Base-by-base conservation (phyloP, 208 protist genomes). In the Wallacemonas rigidus region DNA sequence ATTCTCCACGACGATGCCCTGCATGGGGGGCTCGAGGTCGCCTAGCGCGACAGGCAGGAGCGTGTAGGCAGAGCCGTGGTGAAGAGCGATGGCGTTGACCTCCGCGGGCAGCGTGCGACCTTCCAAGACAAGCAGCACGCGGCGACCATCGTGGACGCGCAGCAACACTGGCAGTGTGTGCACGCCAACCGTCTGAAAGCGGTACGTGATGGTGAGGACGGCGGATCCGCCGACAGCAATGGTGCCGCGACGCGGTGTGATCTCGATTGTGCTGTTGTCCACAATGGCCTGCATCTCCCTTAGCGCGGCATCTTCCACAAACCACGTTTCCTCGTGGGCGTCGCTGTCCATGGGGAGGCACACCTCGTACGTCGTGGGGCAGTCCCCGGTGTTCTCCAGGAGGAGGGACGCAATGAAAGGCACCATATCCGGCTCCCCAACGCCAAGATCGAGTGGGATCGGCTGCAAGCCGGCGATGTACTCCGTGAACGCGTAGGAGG, bases 11-110 rank as follows among this genome's bases (percentile, higher is more conserved):
- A 71, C 57, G 70, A 92, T 74, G 69, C 68, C 83, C 68, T 97
- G 93, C 81, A 95, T 73, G 58, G 91, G 93, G 68, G 93, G 92
- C 75, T 92, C 80, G 60, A 91, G 67, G 48, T 97, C 92, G 12
- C 95, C 95, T 8, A 98, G 82, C 2, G 92, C 88, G n/a, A 97
- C 89, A 11, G 95, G 88, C 36, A 85, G 75, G 43, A 98, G 75
- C 44, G 79, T 67, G 75, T 95, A 91, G 11, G 76, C 63, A 17
- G 71, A 67, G 41, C 73, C 65, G 72, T 89, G 87, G 50, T 90
- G 83, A 40, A 95, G 81, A 51, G 86, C 77, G n/a, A 98, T 62
- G 68, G 71, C 75, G 39, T 71, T 71, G 54, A 94, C 78, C 48
- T 85, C 77, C 4, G 43, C 40, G 50, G 71, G 69, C 67, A 97